These are phyloP conservation scores for Eucalyptus paniculata DNA, from an alignment of 345 rosid species.

Conservation along the genomic window DNA sequence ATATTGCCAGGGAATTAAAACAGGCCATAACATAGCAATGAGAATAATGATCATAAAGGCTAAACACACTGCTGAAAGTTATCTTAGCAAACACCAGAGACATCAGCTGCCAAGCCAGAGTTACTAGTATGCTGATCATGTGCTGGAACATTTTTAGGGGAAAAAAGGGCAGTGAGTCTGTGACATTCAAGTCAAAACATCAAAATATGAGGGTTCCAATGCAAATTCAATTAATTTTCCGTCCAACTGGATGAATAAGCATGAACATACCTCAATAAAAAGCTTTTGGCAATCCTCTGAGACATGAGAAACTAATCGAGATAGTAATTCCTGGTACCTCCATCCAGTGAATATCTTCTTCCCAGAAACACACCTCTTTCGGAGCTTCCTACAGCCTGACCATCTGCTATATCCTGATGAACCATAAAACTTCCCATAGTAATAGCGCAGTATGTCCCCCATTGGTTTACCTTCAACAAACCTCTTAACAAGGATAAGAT, in stretches of 20 bases:
- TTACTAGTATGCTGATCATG: neutral
- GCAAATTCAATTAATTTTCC: neutral
- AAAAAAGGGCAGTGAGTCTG: neutral
- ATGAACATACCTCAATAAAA: constrained; percentile 24
- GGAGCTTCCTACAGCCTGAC: constrained; percentile 25
- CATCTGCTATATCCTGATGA: constrained; percentile 30
- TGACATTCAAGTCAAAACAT: neutral
- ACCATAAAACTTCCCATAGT: constrained; percentile 43
- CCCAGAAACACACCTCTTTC: constrained; percentile 21
- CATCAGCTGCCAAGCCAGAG: neutral
- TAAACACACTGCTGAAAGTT: neutral
- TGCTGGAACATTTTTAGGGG: neutral
- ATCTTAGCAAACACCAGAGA: neutral
- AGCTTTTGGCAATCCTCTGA: constrained; percentile 18
- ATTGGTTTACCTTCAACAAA: constrained; percentile 27
- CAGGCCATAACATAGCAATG: neutral
- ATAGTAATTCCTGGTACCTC: constrained; percentile 36
- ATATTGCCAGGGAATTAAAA: neutral
- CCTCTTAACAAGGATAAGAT: constrained; percentile 29
- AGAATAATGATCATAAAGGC: neutral
- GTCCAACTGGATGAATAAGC: neutral
- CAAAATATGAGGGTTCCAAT: neutral
- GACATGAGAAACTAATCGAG: constrained; percentile 22
- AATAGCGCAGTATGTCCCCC: constrained; percentile 30
- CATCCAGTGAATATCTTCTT: constrained; percentile 37